Base-by-base conservation (phyloP, 768 basidiomycete species). In the Tulasnella sp. region DNA sequence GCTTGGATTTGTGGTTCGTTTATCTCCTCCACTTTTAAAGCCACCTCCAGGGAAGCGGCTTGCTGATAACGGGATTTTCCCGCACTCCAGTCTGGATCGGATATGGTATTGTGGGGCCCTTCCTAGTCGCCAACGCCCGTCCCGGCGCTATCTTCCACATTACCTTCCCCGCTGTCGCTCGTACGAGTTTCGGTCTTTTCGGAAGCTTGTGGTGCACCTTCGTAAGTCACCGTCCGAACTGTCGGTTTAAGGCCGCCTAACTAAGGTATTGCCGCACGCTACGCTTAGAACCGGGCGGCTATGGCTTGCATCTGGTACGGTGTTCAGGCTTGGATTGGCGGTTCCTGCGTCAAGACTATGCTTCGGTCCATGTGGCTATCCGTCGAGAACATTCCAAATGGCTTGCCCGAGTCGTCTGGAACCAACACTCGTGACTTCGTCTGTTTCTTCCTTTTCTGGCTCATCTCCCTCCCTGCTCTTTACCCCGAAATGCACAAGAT, bases 391-490 rank as follows among this genome's bases (percentile, higher is more conserved):
- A 89, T 92, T 77, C 89, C 90, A 91, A 80, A 80, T 89, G 86
- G 87, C 78, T 87, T 94, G 81, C 91, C 92, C n/a, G 87, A 85
- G 32, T 91, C 90, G 16, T 90, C 92, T 79, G 92, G 93, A 67
- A 94, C 89, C 42, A 91, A 87, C 77, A 91, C 91, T n/a, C 87
- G 88, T 75, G 90, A 92, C 84, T 92, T 91, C 81, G 85, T 93
- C 85, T 90, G 89, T 80, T 95, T 95, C 88, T 91, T 95, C 87
- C 86, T 95, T 78, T 96, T 94, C 86, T 95, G 92, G 91, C 84
- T 94, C 37, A 87, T 93, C 51, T 92, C 90, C 42, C 87, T 94
- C 40, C 92, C 92, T 11, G 90, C 91, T 23, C 91, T 94, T 81
- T 93, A 91, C 91, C 91, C 93, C 80, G 93, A 92, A 15, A 90